Evolutionary conservation across 768 basidiomycete genomes (phyloP).

Genomic region (Boletus patriciae): DNA sequence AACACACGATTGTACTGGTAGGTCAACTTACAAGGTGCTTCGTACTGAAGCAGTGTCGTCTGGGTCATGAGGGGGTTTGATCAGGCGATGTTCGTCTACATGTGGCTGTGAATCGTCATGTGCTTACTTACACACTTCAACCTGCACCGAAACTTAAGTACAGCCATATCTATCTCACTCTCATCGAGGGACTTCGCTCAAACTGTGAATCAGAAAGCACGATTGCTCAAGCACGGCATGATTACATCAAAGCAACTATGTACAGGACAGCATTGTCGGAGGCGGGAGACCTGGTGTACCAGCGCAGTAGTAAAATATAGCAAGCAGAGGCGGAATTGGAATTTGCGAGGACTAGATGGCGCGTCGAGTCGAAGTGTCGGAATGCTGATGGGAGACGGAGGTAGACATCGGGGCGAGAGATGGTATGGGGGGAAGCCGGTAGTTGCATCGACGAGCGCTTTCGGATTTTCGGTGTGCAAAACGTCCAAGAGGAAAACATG

Average conservation of each 20-base stretch:
- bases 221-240: conserved; percentile 7
- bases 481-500: conserved; percentile 25
- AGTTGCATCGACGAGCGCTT: conserved; percentile 25
- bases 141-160: not conserved
- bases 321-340: conserved; percentile 18
- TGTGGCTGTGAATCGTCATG: conserved; percentile 25
- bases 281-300: conserved; percentile 19
- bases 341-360: conserved; percentile 18
- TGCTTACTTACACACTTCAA: not conserved
- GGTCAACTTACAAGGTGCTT: conserved; percentile 74
- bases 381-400: conserved; percentile 14
- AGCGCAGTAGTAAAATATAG: conserved; percentile 19
- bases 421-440: conserved; percentile 12
- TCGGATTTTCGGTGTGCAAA: conserved; percentile 26
- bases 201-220: conserved; percentile 2
- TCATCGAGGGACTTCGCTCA: not conserved
- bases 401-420: conserved; percentile 10
- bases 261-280: conserved; percentile 30
- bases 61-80: conserved; percentile 52
- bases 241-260: conserved; percentile 33
- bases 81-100: conserved; percentile 5
- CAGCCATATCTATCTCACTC: not conserved
- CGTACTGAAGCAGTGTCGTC: conserved; percentile 75
- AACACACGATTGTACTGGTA: not conserved
- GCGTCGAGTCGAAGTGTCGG: conserved; percentile 26